Conservation (phyloP, 345 rosid genomes). For the Citrus maxima region DNA sequence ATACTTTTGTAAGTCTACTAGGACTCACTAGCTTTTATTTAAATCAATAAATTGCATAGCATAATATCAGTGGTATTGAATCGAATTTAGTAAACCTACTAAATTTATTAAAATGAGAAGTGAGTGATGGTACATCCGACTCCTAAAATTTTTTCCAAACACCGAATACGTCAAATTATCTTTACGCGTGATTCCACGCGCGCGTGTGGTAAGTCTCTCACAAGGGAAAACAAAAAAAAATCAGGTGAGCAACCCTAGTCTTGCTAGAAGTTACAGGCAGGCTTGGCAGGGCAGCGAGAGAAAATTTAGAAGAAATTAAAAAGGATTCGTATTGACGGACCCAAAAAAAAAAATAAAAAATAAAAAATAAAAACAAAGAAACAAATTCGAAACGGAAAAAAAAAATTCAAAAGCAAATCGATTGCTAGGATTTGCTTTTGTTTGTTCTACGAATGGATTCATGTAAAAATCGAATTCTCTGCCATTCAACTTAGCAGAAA, state of each 20-base stretch:
- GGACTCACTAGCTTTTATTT: too few species aligned
- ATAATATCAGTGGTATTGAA: too few species aligned
- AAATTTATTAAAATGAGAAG: too few species aligned
- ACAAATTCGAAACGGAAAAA: neutral
- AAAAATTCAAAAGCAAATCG: neutral
- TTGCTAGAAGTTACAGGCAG: neutral
- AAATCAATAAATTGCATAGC: too few species aligned
- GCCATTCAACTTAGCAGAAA: conserved; percentile 1
- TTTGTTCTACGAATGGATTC: neutral
- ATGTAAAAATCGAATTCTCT: neutral
- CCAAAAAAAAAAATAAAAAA: neutral
- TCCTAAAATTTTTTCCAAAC: too few species aligned
- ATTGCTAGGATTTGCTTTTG: conserved; percentile 25
- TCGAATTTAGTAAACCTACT: too few species aligned
- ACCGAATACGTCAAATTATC: neutral
- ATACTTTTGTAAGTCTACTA: too few species aligned
- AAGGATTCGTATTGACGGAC: neutral
- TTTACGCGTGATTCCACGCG: neutral
- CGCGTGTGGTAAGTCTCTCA: neutral
- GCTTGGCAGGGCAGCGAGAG: neutral
- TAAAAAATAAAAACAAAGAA: neutral
- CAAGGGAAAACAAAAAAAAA: neutral
- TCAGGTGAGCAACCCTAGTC: conserved; percentile 2
- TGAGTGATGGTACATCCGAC: too few species aligned
- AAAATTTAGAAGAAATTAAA: neutral